Conservation (phyloP, 1,284 basidiomycete genomes). For the Tremellales sp. region DNA sequence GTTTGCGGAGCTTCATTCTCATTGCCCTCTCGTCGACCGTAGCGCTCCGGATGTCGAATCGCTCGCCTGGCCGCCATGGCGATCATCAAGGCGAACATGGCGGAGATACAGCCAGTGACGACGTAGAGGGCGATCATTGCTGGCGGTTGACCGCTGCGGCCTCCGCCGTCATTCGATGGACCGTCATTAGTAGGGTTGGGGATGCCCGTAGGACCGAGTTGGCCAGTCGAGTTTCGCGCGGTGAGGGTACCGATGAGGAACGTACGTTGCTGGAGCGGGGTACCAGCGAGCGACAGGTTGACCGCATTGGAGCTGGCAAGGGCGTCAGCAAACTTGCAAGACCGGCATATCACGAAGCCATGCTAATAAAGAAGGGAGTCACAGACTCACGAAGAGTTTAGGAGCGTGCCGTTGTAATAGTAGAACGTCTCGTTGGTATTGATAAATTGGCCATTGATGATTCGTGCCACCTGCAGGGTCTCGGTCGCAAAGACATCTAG, state of each 20-base stretch:
- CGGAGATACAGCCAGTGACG: conserved; percentile 77
- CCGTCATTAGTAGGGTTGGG: conserved; percentile 8
- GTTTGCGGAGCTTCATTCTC: conserved; percentile 57
- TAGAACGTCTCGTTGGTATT: conserved; percentile 56
- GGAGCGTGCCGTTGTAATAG: conserved; percentile 51
- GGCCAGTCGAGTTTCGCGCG: conserved; percentile 61
- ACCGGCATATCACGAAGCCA: conserved; percentile 3
- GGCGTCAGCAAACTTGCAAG: not conserved
- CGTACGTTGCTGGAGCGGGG: conserved; percentile 49
- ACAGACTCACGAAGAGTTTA: conserved; percentile 34
- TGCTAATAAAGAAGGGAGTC: conserved; percentile 49
- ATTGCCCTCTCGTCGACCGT: conserved; percentile 63
- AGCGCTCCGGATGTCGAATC: conserved; percentile 81
- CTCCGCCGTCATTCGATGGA: conserved; percentile 6
- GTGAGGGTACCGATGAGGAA: conserved; percentile 66
- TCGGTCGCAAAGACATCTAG: conserved; percentile 67
- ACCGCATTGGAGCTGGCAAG: conserved; percentile 46
- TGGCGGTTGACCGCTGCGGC: conserved; percentile 14
- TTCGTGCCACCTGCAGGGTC: conserved; percentile 32
- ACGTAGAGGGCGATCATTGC: conserved; percentile 73
- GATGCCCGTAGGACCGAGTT: conserved; percentile 26
- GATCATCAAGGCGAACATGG: conserved; percentile 73
- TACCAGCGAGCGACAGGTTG: conserved; percentile 52
- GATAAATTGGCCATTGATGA: conserved; percentile 63
- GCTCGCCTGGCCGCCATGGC: conserved; percentile 76